Percentiles rank a stretch among this genome's conserved stretches.
phyloP scores from a whole-genome alignment of 1,284 basidiomycete species.

The Melampsora americana region DNA sequence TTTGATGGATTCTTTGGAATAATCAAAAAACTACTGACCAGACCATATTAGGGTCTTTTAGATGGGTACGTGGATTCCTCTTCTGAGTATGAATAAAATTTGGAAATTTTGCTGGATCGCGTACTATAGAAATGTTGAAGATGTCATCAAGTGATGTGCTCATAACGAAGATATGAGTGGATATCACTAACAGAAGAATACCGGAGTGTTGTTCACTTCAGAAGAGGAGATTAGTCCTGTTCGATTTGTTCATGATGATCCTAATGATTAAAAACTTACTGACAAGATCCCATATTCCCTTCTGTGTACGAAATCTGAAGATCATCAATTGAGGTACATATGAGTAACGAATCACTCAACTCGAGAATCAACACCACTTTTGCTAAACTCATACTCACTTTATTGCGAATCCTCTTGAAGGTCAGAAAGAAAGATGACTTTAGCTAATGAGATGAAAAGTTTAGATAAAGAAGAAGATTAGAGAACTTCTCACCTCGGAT shows the following conservation, averaged over 20 bases:
- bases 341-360: background rate
- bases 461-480: background rate
- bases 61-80: slow-evolving; percentile 14
- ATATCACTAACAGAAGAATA: slow-evolving; percentile 67
- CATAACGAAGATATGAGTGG: no score
- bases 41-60: slow-evolving; percentile 4
- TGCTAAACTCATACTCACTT: slow-evolving; percentile 16
- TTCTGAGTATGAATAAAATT: slow-evolving; percentile 26
- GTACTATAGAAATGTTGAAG: slow-evolving; percentile 47
- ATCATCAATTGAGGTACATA: background rate
- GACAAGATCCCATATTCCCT: slow-evolving; percentile 28
- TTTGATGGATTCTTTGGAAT: background rate
- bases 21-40: background rate
- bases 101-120: slow-evolving; percentile 66
- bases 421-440: background rate
- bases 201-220: slow-evolving; percentile 72
- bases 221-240: background rate
- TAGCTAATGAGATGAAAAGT: background rate
- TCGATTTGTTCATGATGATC: no score
- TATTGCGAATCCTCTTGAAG: slow-evolving; percentile 23
- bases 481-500: background rate
- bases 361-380: background rate
- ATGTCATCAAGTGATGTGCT: no score
- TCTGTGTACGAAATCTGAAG: slow-evolving; percentile 16
- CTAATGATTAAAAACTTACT: background rate